Conservation (phyloP, 257 asterid species). For the Solanum phureja region DNA sequence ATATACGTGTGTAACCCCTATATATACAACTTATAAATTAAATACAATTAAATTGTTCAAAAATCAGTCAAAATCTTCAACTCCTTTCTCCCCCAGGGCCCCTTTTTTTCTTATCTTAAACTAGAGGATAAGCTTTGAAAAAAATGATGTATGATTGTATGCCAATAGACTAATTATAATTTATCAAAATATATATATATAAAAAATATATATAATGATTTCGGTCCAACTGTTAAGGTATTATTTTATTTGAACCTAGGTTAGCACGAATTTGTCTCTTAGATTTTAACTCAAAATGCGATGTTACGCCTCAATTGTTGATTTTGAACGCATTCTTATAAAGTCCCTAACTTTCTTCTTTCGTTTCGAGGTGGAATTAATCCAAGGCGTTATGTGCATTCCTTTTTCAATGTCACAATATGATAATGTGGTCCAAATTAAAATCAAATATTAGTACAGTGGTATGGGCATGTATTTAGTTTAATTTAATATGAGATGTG, state of each 20-base stretch:
- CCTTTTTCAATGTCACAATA: background rate
- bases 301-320: rapidly evolving
- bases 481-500: background rate
- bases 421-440: background rate
- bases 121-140: background rate
- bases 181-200: too few relatives aligned
- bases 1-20: background rate
- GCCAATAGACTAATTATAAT: background rate
- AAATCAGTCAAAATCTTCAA: background rate
- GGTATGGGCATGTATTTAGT: background rate
- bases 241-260: background rate
- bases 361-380: background rate
- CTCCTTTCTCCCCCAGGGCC: background rate
- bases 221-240: background rate
- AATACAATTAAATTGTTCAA: background rate
- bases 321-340: rapidly evolving
- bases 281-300: background rate
- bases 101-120: background rate
- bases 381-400: background rate
- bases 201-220: background rate
- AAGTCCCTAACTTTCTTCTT: background rate
- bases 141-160: background rate
- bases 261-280: rapidly evolving
- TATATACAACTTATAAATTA: background rate
- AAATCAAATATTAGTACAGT: background rate